These are phyloP conservation scores for Heterobasidion irregulare DNA, from an alignment of 1,284 basidiomycete genomes.

Conservation along the genomic window DNA sequence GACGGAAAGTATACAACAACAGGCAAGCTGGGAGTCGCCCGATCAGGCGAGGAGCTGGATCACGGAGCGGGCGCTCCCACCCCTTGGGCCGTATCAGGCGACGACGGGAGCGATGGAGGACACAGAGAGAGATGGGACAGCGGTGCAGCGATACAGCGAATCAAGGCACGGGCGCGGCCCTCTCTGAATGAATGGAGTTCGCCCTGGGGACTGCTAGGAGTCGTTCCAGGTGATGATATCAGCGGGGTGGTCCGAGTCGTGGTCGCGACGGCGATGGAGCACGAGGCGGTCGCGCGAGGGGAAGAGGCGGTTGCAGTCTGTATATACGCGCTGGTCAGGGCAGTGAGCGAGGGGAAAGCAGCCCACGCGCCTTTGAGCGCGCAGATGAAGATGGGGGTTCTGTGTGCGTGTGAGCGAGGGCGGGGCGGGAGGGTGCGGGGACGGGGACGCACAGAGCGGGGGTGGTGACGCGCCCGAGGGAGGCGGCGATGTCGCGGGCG, in stretches of 20 bases:
- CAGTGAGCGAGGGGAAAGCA: too few species aligned
- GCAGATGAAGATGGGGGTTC: conserved; percentile 13
- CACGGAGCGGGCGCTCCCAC: too few species aligned
- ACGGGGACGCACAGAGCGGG: conserved; percentile 8
- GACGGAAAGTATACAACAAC: too few species aligned
- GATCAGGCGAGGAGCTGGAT: too few species aligned
- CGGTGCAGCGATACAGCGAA: too few species aligned
- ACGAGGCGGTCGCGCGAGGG: conserved; percentile 62
- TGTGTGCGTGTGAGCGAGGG: neutral
- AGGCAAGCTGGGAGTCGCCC: too few species aligned
- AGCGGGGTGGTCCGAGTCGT: conserved; percentile 46
- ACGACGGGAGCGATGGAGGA: too few species aligned
- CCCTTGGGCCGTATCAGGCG: too few species aligned
- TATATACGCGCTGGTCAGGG: neutral
- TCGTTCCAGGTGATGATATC: conserved; percentile 74
- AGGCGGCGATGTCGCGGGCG: conserved; percentile 8
- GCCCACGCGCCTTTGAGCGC: too few species aligned
- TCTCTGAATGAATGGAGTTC: conserved; percentile 2
- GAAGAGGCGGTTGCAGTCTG: conserved; percentile 66
- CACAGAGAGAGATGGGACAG: too few species aligned
- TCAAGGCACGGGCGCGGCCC: neutral
- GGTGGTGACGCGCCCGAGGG: conserved; percentile 9
- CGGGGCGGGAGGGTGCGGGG: neutral
- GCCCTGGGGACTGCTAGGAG: conserved; percentile 10
- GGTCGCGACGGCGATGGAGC: conserved; percentile 66